These are phyloP conservation scores for Hemerocallis citrina DNA, from an alignment of 106 monocot genomes.

Conservation along the genomic window DNA sequence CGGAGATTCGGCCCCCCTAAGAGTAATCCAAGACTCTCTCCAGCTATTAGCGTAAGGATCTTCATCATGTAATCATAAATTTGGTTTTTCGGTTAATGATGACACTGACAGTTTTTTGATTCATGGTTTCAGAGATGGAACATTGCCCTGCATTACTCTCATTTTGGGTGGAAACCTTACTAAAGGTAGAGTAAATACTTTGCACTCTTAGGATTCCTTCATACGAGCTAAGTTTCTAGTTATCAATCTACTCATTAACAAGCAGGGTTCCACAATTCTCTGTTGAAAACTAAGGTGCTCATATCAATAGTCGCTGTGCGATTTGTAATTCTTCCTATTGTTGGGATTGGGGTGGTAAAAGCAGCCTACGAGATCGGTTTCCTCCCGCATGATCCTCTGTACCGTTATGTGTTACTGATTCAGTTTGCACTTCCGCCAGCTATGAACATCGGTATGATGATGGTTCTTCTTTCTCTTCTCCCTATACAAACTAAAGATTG, in stretches of 20 bases:
- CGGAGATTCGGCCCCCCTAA: slow-evolving; percentile 43
- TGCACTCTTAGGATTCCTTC: not conserved
- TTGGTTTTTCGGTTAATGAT: no score
- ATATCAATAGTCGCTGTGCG: slow-evolving; percentile 19
- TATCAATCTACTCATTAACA: no score
- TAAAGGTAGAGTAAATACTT: slow-evolving; percentile 35
- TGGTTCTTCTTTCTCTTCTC: no score
- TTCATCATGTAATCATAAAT: not conserved
- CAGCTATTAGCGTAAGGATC: slow-evolving; percentile 42
- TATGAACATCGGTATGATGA: slow-evolving; percentile 6
- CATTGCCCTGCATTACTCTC: slow-evolving; percentile 45
- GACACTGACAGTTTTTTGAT: not conserved
- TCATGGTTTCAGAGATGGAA: slow-evolving; percentile 41
- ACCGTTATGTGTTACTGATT: slow-evolving; percentile 33
- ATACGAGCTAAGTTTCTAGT: not conserved
- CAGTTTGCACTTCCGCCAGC: slow-evolving; percentile 28
- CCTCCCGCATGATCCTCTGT: slow-evolving; percentile 38
- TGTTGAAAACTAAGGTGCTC: slow-evolving; percentile 15
- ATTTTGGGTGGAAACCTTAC: slow-evolving; percentile 69
- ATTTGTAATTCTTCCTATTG: slow-evolving; percentile 35
- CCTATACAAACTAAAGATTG: no score
- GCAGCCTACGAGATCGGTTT: slow-evolving; percentile 25
- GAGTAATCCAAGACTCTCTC: slow-evolving; percentile 48
- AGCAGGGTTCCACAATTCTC: slow-evolving; percentile 36
- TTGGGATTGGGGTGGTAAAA: slow-evolving; percentile 32